phyloP scores from a whole-genome alignment of 305 asterid genomes.

The Caryopteris hybrid region DNA sequence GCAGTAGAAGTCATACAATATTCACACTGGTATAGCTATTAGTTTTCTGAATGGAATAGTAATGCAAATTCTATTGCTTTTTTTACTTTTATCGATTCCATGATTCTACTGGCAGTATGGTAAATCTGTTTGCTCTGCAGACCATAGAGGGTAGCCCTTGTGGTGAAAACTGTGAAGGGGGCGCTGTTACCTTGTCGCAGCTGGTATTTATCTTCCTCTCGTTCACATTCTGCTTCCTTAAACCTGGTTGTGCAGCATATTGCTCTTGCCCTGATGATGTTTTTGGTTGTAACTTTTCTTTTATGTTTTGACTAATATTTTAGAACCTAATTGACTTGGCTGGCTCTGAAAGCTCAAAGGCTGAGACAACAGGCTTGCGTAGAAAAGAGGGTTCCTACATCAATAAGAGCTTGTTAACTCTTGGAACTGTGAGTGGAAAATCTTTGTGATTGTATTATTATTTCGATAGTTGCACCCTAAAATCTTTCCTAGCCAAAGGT shows the following conservation, averaged over 20 bases:
- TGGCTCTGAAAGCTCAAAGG: constrained; percentile 99
- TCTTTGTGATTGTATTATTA: constrained; percentile 31
- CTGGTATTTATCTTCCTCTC: constrained; percentile 48
- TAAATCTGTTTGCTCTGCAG: constrained; percentile 43
- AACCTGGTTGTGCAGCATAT: not conserved
- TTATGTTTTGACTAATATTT: constrained; percentile 31
- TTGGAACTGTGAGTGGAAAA: constrained; percentile 90
- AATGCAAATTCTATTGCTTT: constrained; percentile 2
- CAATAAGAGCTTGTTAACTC: constrained; percentile 96
- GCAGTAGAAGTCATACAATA: constrained; percentile 99
- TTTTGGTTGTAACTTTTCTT: constrained; percentile 18
- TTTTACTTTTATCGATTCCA: constrained; percentile 15
- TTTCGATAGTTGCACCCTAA: constrained; percentile 31
- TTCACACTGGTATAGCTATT: constrained; percentile 78
- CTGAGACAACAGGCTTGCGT: constrained; percentile 87
- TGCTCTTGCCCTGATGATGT: constrained; percentile 18
- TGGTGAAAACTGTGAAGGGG: constrained; percentile 83
- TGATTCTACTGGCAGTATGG: constrained; percentile 20
- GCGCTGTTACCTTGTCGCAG: constrained; percentile 91
- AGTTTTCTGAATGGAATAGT: constrained; percentile 9
- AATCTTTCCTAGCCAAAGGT: constrained; percentile 3
- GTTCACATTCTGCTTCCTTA: constrained; percentile 9
- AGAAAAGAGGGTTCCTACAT: constrained; percentile 97
- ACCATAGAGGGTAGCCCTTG: constrained; percentile 97
- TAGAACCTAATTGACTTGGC: constrained; percentile 99